Conservation (phyloP, 345 rosid species). For the Ceriops decandra region DNA sequence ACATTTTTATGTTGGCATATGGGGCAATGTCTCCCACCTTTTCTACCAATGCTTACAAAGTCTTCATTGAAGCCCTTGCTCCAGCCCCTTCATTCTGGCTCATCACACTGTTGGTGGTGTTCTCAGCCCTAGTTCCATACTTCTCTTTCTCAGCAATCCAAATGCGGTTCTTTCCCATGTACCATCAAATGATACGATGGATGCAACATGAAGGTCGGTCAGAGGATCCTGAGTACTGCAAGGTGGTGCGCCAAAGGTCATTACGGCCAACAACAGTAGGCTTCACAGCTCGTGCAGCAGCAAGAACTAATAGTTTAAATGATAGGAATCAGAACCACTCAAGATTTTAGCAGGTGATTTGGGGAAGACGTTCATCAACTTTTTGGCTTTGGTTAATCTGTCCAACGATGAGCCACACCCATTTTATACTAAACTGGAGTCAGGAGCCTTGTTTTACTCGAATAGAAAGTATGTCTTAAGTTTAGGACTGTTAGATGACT, state of each 20-base stretch:
- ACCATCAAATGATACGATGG: slow-evolving; percentile 88
- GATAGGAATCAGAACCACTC: slow-evolving; percentile 9
- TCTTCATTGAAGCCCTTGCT: slow-evolving; percentile 74
- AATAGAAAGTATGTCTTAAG: neutral
- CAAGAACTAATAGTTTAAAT: slow-evolving; percentile 13
- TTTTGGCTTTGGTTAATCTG: slow-evolving; percentile 1
- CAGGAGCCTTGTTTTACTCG: neutral
- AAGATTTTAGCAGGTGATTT: slow-evolving; percentile 9
- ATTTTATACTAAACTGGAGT: neutral
- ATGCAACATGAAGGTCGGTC: slow-evolving; percentile 62
- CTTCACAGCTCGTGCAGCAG: slow-evolving; percentile 57
- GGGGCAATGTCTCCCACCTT: slow-evolving; percentile 44
- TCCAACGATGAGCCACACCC: neutral
- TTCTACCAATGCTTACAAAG: slow-evolving; percentile 52
- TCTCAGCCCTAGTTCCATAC: slow-evolving; percentile 58
- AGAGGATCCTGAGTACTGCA: slow-evolving; percentile 62
- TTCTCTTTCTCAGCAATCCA: slow-evolving; percentile 58
- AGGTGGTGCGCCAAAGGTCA: slow-evolving; percentile 75
- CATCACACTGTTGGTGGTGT: slow-evolving; percentile 44
- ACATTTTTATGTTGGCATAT: slow-evolving; percentile 58
- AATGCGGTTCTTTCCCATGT: slow-evolving; percentile 88
- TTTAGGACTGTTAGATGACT: neutral
- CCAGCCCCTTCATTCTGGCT: slow-evolving; percentile 80
- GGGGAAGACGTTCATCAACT: neutral
- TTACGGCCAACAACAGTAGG: slow-evolving; percentile 71